phyloP scores from a whole-genome alignment of 108 stramenopile genomes.

The Asterionellopsis glacialis region DNA sequence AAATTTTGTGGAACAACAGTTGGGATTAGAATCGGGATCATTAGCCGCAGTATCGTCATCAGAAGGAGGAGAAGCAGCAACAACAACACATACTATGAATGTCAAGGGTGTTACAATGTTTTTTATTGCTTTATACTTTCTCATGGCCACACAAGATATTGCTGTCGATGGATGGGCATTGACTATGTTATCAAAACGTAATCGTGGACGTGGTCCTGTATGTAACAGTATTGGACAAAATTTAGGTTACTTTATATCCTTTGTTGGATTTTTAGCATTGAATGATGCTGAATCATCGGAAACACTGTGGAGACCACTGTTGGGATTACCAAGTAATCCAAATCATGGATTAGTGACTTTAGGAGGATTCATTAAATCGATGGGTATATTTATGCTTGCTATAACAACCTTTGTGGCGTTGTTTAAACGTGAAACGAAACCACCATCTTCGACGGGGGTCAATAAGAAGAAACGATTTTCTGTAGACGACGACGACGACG shows the following conservation, averaged over 20 bases:
- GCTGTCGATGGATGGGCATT: conserved; percentile 99
- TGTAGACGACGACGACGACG: conserved; percentile 36
- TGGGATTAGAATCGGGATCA: conserved; percentile 42
- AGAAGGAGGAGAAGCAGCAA: no score
- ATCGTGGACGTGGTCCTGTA: conserved; percentile 91
- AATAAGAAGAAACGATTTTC: conserved; percentile 1
- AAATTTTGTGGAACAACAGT: conserved; percentile 75
- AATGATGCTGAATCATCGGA: conserved; percentile 90
- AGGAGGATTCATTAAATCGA: conserved; percentile 85
- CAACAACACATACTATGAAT: conserved; percentile 43
- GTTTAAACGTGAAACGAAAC: conserved; percentile 76
- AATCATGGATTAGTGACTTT: conserved; percentile 73
- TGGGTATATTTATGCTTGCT: conserved; percentile 90
- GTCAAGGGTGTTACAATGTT: conserved; percentile 82
- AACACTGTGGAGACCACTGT: conserved; percentile 65
- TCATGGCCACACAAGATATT: conserved; percentile 99
- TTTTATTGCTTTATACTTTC: conserved; percentile 94
- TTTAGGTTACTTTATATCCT: conserved; percentile 91
- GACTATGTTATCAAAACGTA: conserved; percentile 94
- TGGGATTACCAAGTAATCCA: conserved; percentile 58
- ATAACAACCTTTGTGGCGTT: conserved; percentile 87
- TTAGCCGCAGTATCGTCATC: conserved; percentile 1
- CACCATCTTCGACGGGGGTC: background rate
- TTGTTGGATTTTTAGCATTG: conserved; percentile 96
- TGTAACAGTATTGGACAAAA: conserved; percentile 98